A percentile compares a stretch with the other conserved stretches of the same genome.
phyloP scores from a whole-genome alignment of 106 monocot species.

The Gastrodia elata region DNA sequence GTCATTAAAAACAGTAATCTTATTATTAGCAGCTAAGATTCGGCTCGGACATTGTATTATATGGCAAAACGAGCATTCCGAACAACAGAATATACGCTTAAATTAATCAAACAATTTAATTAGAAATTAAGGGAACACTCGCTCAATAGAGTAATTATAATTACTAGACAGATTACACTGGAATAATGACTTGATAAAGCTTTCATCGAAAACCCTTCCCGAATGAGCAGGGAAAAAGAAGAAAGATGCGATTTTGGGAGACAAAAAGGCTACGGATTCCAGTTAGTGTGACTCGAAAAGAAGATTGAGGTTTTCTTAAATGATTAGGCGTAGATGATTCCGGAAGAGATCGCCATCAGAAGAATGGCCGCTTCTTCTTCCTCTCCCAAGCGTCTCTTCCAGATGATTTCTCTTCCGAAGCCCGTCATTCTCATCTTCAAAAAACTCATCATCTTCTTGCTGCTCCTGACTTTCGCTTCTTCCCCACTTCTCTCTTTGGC shows the following conservation, averaged over 20 bases:
- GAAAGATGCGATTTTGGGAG: not conserved
- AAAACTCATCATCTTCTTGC: not conserved
- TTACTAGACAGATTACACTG: not conserved
- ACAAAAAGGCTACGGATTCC: not conserved
- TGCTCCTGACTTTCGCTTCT: not conserved
- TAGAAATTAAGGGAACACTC: too few relatives aligned
- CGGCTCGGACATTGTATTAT: too few relatives aligned
- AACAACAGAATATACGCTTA: too few relatives aligned
- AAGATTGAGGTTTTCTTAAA: not conserved
- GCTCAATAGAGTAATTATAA: too few relatives aligned
- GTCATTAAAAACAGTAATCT: too few relatives aligned
- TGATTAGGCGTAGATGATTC: conserved; percentile 13
- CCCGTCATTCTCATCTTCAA: conserved; percentile 15
- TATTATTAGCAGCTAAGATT: too few relatives aligned
- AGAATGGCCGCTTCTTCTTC: conserved; percentile 22
- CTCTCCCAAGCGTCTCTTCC: conserved; percentile 15
- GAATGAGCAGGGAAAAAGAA: not conserved
- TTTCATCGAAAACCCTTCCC: not conserved
- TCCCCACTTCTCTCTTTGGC: not conserved
- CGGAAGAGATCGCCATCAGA: conserved; percentile 20
- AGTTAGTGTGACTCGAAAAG: not conserved
- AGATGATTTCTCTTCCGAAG: not conserved
- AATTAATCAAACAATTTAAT: too few relatives aligned
- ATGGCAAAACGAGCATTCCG: too few relatives aligned
- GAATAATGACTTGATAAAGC: not conserved